Conservation (phyloP, 352 stramenopile genomes). For the Globisporangium sylvaticum region DNA sequence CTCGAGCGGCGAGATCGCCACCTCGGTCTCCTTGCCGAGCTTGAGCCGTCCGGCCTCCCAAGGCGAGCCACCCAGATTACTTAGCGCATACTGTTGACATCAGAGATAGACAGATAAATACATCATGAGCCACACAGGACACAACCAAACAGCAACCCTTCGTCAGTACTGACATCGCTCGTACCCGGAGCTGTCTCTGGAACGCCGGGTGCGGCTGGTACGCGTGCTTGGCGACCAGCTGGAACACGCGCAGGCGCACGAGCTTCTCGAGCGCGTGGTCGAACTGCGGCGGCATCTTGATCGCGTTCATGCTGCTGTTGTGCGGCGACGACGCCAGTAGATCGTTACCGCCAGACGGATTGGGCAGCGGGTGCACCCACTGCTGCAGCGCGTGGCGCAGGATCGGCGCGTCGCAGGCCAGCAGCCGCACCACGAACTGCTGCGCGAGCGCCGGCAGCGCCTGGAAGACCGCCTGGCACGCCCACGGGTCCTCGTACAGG, state of each 20-base stretch:
- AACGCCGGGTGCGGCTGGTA: conserved; percentile 54
- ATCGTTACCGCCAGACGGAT: neutral
- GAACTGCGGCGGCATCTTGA: conserved; percentile 49
- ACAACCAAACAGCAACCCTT: neutral
- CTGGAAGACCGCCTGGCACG: conserved; percentile 88
- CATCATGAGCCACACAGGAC: neutral
- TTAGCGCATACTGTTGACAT: conserved; percentile 47
- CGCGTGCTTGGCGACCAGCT: conserved; percentile 23
- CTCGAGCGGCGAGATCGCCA: conserved; percentile 41
- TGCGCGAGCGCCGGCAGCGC: conserved; percentile 80
- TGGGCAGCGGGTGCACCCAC: conserved; percentile 57
- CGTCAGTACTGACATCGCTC: neutral
- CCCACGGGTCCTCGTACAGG: conserved; percentile 84
- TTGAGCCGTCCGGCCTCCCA: conserved; percentile 57
- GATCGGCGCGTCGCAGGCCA: conserved; percentile 56
- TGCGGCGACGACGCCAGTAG: neutral
- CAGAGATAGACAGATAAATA: neutral
- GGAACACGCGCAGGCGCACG: conserved; percentile 55
- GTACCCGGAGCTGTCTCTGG: conserved; percentile 59
- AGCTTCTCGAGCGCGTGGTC: conserved; percentile 51
- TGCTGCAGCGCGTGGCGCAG: conserved; percentile 49
- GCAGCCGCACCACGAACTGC: conserved; percentile 88
- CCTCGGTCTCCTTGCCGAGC: conserved; percentile 40
- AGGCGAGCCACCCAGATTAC: conserved; percentile 63
- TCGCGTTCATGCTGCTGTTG: conserved; percentile 3